These are phyloP conservation scores for Flueggea neowawraea DNA, from an alignment of 441 rosid genomes.

Conservation along the genomic window DNA sequence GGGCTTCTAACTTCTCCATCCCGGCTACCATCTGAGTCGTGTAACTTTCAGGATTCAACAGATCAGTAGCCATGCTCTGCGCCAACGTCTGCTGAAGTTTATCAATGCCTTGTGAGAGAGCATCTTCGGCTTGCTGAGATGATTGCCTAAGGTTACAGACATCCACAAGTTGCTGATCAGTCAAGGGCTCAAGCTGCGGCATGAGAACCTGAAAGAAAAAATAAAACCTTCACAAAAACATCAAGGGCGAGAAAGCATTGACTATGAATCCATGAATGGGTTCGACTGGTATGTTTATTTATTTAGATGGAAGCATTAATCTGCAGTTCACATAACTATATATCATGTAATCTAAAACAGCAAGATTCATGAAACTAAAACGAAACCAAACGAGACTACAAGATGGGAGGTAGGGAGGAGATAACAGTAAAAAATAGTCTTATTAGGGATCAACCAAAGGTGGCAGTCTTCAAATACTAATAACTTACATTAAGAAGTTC, in stretches of 20 bases:
- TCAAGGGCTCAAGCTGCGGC: slow-evolving; percentile 66
- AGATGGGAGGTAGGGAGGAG: background rate
- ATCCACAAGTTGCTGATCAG: slow-evolving; percentile 56
- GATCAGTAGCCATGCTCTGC: slow-evolving; percentile 45
- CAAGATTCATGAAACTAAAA: no score
- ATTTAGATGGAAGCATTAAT: no score
- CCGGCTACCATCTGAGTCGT: slow-evolving; percentile 50
- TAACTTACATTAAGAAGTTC: slow-evolving; percentile 62
- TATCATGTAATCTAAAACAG: no score
- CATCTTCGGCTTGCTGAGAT: slow-evolving; percentile 94
- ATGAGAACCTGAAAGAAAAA: slow-evolving; percentile 50
- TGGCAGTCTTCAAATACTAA: no score
- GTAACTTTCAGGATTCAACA: slow-evolving; percentile 29
- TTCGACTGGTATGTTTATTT: no score
- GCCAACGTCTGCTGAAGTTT: slow-evolving; percentile 79
- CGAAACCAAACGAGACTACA: background rate
- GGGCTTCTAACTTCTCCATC: slow-evolving; percentile 60
- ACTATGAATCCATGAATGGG: no score
- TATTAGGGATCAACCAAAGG: no score
- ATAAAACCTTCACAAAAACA: background rate
- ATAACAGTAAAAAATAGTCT: no score
- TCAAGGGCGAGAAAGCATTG: background rate
- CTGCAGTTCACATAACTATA: no score
- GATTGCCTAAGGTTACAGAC: slow-evolving; percentile 64
- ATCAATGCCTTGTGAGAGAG: slow-evolving; percentile 89